Conservation (phyloP, 345 rosid species). For the Eucalyptus erythrocorys region DNA sequence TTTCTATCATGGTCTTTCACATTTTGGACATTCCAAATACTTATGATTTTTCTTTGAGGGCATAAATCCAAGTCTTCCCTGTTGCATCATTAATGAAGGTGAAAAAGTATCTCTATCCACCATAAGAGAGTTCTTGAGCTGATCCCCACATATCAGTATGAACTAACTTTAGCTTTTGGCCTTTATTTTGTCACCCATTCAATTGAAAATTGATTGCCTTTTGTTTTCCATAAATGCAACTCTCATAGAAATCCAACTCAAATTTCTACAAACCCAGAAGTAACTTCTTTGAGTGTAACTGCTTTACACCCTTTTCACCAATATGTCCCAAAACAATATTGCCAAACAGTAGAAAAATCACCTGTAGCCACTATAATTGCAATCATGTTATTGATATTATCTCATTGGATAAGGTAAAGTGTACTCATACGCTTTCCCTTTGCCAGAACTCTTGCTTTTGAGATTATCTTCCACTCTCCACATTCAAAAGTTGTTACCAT, state of each 20-base stretch:
- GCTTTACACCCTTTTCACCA: not conserved
- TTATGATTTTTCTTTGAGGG: not conserved
- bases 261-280: rapidly evolving
- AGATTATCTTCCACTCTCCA: too few relatives aligned
- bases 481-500: not conserved
- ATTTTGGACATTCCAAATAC: not conserved
- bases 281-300: not conserved
- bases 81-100: not conserved
- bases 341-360: not conserved
- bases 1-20: not conserved
- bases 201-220: rapidly evolving
- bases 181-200: rapidly evolving
- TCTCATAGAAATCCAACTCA: not conserved
- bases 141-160: not conserved
- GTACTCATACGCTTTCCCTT: rapidly evolving
- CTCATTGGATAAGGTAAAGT: not conserved
- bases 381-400: not conserved
- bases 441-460: too few relatives aligned
- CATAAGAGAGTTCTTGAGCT: not conserved
- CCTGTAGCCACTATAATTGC: rapidly evolving
- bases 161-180: too few relatives aligned
- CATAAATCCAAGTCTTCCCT: not conserved
- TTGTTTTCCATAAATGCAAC: too few relatives aligned
- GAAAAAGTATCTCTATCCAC: not conserved
- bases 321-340: too few relatives aligned